Percentiles rank a stretch among this genome's conserved stretches.
phyloP scores from a whole-genome alignment of 2,329 filamentous ascomycete genomes.

The Colletotrichum magnum region DNA sequence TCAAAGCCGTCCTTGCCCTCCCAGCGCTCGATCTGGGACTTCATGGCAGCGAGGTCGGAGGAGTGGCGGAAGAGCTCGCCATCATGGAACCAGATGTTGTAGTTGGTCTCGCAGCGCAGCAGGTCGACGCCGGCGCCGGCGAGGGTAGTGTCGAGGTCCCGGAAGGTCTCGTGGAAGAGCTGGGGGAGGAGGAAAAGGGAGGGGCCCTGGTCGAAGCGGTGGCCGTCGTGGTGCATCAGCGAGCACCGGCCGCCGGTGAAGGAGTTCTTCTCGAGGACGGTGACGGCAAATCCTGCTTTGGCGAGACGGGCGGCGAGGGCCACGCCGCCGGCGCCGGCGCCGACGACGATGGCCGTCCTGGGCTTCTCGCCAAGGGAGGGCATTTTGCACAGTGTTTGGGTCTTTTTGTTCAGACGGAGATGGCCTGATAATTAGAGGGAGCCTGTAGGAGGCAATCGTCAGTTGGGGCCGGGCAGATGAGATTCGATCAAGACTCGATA shows the following conservation, averaged over 20 bases:
- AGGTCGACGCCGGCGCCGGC: conserved; percentile 76
- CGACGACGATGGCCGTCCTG: conserved; percentile 48
- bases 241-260: conserved; percentile 82
- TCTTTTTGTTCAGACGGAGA: neutral
- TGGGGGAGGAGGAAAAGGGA: conserved; percentile 80
- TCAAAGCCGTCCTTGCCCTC: conserved; percentile 80
- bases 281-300: conserved; percentile 79
- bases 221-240: conserved; percentile 71
- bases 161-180: conserved; percentile 78
- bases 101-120: conserved; percentile 81
- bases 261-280: conserved; percentile 82
- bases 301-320: conserved; percentile 80
- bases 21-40: conserved; percentile 78
- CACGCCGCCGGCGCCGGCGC: conserved; percentile 78
- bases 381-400: neutral
- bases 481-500: neutral
- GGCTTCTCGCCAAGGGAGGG: conserved; percentile 46
- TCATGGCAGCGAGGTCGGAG: conserved; percentile 80
- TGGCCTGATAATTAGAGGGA: too few relatives aligned
- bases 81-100: conserved; percentile 81
- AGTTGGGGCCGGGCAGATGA: neutral
- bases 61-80: conserved; percentile 74
- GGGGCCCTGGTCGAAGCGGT: conserved; percentile 83
- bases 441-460: neutral
- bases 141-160: conserved; percentile 77